These are phyloP conservation scores for Diutina rugosa DNA, from an alignment of 1,139 yeast species.

Conservation along the genomic window DNA sequence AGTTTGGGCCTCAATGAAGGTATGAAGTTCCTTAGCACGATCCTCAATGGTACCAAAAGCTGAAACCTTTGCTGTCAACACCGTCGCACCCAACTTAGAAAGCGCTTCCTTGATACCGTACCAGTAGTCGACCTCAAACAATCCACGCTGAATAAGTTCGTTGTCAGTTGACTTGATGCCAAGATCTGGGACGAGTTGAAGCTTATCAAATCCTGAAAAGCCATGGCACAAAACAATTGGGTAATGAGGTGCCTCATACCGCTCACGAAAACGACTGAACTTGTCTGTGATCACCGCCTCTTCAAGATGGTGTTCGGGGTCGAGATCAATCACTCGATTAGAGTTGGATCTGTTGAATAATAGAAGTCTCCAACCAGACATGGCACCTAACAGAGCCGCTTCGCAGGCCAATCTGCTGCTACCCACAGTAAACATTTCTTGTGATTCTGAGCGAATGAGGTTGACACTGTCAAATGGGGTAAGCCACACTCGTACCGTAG, in stretches of 20 bases:
- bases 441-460: background rate
- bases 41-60: constrained; percentile 67
- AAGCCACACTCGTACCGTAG: background rate
- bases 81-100: constrained; percentile 49
- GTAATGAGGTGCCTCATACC: constrained; percentile 26
- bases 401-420: background rate
- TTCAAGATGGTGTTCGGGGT: background rate
- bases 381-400: background rate
- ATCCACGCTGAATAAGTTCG: constrained; percentile 4
- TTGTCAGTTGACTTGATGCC: background rate
- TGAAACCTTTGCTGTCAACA: constrained; percentile 67
- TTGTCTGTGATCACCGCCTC: background rate
- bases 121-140: constrained; percentile 51
- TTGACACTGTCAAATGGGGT: background rate
- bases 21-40: constrained; percentile 49
- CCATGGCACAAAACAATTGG: constrained; percentile 83
- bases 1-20: constrained; percentile 34
- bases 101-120: constrained; percentile 59
- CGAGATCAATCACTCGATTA: background rate
- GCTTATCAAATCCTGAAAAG: constrained; percentile 62
- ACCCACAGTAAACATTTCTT: background rate
- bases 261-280: background rate
- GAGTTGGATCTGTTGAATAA: background rate
- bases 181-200: constrained; percentile 23
- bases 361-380: background rate